Base-by-base conservation (phyloP, 768 basidiomycete genomes). In the Crucibulum laeve region DNA sequence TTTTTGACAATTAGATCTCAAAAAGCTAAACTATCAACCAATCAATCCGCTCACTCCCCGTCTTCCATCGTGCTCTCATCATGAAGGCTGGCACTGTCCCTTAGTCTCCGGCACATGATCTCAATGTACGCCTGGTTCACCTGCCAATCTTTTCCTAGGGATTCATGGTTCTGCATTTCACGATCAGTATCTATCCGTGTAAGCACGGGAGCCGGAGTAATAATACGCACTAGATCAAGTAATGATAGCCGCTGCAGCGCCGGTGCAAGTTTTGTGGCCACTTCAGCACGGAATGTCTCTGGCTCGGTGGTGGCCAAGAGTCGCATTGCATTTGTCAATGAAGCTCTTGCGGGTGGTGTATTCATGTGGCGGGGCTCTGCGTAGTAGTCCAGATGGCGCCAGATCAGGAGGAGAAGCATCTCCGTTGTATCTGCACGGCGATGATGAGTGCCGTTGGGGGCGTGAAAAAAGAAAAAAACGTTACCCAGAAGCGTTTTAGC, bases 311-410 rank as follows among this genome's bases (percentile, higher is more conserved):
- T 69, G 1, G 80, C 69, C 37, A 83, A 58, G 25, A 82, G 65
- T 24, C 82, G 77, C 68, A 82, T 70, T 4, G 75, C 71, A 25
- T 58, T 73, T 56, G 50, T 62, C 43, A 75, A 67, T 26, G 76
- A 63, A 21, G 58, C 53, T 42, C 68, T 72, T 13, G 58, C 68
- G 38, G 65, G 61, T 4, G 60, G 61, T 33, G 46, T 44, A 26
- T 48, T 53, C 62, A 64, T 61, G 33, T 58, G 57, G 32, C 55
- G 50, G 15, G 59, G 54, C 41, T 73, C 68, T 28, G 71, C 59
- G 60, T 86, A 93, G 56, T 82, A 80, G 11, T 77, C 71, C 22
- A 90, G 55, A 54, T 94, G 92, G 13, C 89, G 74, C 85, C 87
- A 91, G 7, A 91, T 65, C 15, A 93, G 70, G 14, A 93, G 69